Base-by-base conservation (phyloP, 106 monocot species). In the Acorus calamus region DNA sequence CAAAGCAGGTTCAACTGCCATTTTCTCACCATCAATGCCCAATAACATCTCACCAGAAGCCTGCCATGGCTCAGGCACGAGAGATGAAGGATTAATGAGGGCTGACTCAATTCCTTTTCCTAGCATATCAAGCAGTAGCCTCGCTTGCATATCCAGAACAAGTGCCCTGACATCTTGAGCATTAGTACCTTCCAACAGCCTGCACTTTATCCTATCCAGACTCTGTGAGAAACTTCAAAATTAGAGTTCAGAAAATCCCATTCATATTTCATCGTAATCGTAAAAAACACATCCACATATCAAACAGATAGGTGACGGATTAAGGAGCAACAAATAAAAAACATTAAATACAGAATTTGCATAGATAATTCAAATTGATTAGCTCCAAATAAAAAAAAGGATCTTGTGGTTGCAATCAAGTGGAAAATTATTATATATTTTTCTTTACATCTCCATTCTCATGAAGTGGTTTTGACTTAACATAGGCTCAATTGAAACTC, bases 131-230 rank as follows among this genome's bases (percentile, higher is more conserved):
- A 98, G 74, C 55, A 98, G 59, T 55, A 98, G 69, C 66, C 96
- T 91, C 44, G 96, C 96, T 81, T 98, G 96, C 96, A 98, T 98
- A 70, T 98, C 96, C 49, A 98, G 78, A 50, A 98, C 87, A 80
- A 98, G 87, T 58, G 96, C 96, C 60, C 96, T 76, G 7, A 98
- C 96, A 81, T 98, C 96, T 81, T 88, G 96, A 72, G 91, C 88
- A 88, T 98, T 98, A 75, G 96, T 92, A 8, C 96, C 96, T 84
- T 98, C 96, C 78, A 98, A 59, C 49, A 98, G 81, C 66, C 96
- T 87, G 65, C 96, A 98, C 63, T 98, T 98, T 63, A 98, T 87
- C 66, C 91, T 82, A 70, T 98, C 96, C 60, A 98, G 85, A 59
- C 83, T 92, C 96, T 98, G 74, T 70, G 76, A 62, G 53, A 69